A percentile compares a stretch with the other conserved stretches of the same genome.
Evolutionary conservation across 768 basidiomycete species (phyloP).

Genomic region (Pholiota molesta): DNA sequence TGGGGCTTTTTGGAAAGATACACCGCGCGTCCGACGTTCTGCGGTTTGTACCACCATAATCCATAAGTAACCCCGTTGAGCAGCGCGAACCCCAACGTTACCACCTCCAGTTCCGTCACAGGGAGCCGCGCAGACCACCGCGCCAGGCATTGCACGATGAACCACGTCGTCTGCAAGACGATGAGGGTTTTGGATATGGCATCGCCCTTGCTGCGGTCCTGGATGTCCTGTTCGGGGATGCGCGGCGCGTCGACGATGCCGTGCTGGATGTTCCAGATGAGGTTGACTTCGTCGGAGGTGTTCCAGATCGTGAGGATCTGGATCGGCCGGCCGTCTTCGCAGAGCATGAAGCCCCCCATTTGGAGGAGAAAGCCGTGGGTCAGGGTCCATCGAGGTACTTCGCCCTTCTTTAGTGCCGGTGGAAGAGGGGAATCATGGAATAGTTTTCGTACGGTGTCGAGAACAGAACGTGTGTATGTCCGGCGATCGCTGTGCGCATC

Average conservation of each 20-base stretch:
- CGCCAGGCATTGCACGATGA: conserved; percentile 29
- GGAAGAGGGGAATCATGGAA: not conserved
- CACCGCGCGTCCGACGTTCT: conserved; percentile 24
- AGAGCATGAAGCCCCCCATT: conserved; percentile 20
- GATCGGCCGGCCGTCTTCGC: conserved; percentile 20
- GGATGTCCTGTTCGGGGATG: conserved; percentile 15
- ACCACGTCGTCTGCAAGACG: conserved; percentile 37
- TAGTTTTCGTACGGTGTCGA: not conserved
- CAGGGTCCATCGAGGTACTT: not conserved
- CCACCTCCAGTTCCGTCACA: conserved; percentile 35
- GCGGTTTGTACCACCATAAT: conserved; percentile 42
- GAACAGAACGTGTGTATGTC: not conserved
- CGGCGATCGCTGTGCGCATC: too few species aligned
- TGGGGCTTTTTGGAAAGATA: not conserved
- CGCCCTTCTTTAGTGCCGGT: not conserved
- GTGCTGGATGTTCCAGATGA: conserved; percentile 2
- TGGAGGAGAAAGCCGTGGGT: conserved; percentile 14
- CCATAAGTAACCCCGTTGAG: conserved; percentile 31
- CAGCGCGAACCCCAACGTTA: conserved; percentile 34
- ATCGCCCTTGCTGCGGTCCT: conserved; percentile 33
- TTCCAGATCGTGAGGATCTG: not conserved
- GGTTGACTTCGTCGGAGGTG: not conserved
- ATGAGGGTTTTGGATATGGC: conserved; percentile 33
- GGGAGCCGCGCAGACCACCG: conserved; percentile 25
- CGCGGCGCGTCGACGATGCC: conserved; percentile 11